Conservation (phyloP, 1,284 basidiomycete genomes). For the Phellinidium pouzarii region DNA sequence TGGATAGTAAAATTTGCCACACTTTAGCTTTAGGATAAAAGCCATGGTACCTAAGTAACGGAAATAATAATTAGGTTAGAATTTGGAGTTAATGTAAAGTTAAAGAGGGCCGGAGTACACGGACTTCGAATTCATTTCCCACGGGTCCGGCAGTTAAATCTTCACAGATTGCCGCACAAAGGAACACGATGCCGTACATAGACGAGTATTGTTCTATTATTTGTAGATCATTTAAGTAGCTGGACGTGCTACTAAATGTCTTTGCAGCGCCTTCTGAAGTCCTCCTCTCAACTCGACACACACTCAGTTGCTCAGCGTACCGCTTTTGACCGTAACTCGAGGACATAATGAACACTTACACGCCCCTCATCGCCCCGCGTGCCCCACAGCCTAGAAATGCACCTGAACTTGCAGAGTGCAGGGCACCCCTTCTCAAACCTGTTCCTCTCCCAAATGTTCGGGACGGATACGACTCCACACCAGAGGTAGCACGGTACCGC, state of each 20-base stretch:
- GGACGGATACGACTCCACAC: neutral
- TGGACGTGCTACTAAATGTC: too few relatives aligned
- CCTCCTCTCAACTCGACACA: neutral
- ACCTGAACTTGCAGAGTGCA: constrained; percentile 7
- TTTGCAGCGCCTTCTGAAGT: too few relatives aligned
- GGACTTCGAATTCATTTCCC: too few relatives aligned
- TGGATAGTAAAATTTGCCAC: constrained; percentile 32
- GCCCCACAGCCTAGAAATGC: neutral
- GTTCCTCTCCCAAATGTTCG: constrained; percentile 7
- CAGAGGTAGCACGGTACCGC: neutral
- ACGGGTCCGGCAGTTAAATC: too few relatives aligned
- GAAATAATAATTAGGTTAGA: neutral
- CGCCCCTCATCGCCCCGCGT: neutral
- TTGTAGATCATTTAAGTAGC: too few relatives aligned
- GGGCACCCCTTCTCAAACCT: constrained; percentile 5
- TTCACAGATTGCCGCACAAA: too few relatives aligned
- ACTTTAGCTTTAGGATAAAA: too few relatives aligned
- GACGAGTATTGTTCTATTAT: too few relatives aligned
- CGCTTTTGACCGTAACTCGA: neutral
- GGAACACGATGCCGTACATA: too few relatives aligned
- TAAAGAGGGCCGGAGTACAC: too few relatives aligned
- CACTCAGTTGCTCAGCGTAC: neutral
- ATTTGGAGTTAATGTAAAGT: neutral
- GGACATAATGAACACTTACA: constrained; percentile 2
- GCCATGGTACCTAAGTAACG: too few relatives aligned